Conservation (phyloP, 768 basidiomycete species). For the Collybia mongolica region DNA sequence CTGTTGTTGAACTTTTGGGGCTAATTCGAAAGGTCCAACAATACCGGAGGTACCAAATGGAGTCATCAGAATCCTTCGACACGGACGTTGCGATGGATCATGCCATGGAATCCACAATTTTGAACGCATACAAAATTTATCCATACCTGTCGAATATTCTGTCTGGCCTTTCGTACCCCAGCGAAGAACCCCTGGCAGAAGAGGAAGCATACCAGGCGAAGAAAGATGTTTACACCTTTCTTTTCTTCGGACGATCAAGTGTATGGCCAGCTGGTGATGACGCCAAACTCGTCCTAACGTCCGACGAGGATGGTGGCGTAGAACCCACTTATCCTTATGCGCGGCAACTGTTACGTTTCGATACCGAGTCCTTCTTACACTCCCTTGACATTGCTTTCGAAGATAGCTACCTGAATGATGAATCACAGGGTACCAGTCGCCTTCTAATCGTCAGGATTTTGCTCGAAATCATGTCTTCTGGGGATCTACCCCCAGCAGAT, state of each 20-base stretch:
- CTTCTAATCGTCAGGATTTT: constrained; percentile 83
- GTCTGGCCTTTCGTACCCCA: constrained; percentile 85
- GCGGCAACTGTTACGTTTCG: constrained; percentile 79
- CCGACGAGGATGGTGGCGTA: constrained; percentile 67
- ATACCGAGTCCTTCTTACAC: constrained; percentile 93
- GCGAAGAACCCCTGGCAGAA: constrained; percentile 64
- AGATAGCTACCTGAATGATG: constrained; percentile 85
- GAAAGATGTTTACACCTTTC: constrained; percentile 71
- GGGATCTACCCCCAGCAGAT: constrained; percentile 56
- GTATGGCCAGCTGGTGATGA: constrained; percentile 76
- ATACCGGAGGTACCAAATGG: constrained; percentile 39
- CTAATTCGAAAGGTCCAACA: constrained; percentile 71
- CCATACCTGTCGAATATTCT: constrained; percentile 82
- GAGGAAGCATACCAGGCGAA: constrained; percentile 72
- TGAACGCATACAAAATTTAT: constrained; percentile 90
- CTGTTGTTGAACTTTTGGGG: constrained; percentile 79
- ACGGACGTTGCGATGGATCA: constrained; percentile 26
- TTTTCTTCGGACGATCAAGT: constrained; percentile 80
- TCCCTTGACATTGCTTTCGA: constrained; percentile 94
- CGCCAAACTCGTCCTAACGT: constrained; percentile 72
- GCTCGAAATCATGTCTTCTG: constrained; percentile 69
- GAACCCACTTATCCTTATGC: constrained; percentile 92
- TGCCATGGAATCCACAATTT: constrained; percentile 52
- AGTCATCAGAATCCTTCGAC: constrained; percentile 26
- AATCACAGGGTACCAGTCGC: constrained; percentile 63